These are phyloP conservation scores for Talaromyces sp. DNA, from an alignment of 2,329 filamentous ascomycete genomes.

Conservation along the genomic window DNA sequence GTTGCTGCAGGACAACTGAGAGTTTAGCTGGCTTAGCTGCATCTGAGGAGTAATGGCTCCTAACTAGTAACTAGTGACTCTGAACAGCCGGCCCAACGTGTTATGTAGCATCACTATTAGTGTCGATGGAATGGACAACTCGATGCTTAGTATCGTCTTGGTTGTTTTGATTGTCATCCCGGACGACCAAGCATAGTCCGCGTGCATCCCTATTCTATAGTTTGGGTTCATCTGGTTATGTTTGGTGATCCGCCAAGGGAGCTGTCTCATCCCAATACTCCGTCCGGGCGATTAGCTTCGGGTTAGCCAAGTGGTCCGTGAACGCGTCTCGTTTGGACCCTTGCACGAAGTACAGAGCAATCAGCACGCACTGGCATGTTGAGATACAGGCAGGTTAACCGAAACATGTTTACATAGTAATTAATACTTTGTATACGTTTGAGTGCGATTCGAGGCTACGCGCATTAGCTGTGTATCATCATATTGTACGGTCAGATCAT, in stretches of 20 bases:
- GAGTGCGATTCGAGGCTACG: background rate
- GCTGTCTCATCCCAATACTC: background rate
- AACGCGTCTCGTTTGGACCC: slow-evolving; percentile 13
- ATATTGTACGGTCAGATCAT: background rate
- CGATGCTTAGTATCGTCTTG: no score
- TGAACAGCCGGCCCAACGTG: slow-evolving; percentile 1
- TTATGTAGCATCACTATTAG: slow-evolving; percentile 3
- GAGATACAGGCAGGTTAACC: background rate
- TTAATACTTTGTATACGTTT: background rate
- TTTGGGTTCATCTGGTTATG: background rate
- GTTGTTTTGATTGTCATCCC: background rate
- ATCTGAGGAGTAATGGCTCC: background rate
- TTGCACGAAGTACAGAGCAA: background rate
- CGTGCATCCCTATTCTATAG: background rate
- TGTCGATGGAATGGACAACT: background rate
- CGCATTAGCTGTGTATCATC: slow-evolving; percentile 4
- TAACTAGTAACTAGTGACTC: background rate
- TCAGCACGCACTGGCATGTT: background rate
- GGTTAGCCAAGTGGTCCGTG: slow-evolving; percentile 13
- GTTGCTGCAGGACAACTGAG: background rate
- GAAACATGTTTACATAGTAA: background rate
- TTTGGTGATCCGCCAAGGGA: background rate
- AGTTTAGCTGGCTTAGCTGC: background rate
- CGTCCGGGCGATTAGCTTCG: background rate
- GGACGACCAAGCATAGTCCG: background rate